Evolutionary conservation across 805 yeast genomes (phyloP).

Genomic region (Phaffomyces thermotolerans): DNA sequence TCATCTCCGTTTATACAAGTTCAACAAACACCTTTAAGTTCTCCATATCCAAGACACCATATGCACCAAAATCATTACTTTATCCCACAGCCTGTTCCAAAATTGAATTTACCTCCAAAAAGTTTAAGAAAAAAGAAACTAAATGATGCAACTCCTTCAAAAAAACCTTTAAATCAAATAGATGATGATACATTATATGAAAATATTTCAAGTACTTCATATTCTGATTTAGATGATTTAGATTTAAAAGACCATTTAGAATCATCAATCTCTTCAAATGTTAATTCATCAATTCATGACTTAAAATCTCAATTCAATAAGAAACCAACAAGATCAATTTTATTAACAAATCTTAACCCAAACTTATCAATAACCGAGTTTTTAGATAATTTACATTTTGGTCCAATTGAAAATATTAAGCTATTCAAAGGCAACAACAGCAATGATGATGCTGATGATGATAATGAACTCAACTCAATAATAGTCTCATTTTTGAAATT

Average conservation of each 20-base stretch:
- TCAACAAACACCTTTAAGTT: constrained; percentile 29
- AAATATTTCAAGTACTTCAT: background rate
- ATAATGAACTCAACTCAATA: constrained; percentile 19
- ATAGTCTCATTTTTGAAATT: constrained; percentile 23
- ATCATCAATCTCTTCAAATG: constrained; percentile 3
- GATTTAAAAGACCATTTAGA: background rate
- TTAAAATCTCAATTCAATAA: constrained; percentile 1
- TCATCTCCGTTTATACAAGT: constrained; percentile 50
- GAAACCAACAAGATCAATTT: constrained; percentile 21
- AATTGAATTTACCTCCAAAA: constrained; percentile 17
- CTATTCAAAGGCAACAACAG: constrained; percentile 25
- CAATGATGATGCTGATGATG: constrained; percentile 23
- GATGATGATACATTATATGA: background rate
- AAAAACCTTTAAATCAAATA: background rate
- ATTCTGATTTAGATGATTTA: background rate
- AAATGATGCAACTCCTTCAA: constrained; percentile 2
- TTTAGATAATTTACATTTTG: constrained; percentile 42
- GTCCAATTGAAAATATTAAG: constrained; percentile 56
- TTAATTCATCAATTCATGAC: constrained; percentile 1
- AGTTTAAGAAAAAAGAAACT: background rate
- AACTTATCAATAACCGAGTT: constrained; percentile 23
- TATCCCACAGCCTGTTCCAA: constrained; percentile 17
- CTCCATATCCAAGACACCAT: constrained; percentile 14
- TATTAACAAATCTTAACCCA: constrained; percentile 17
- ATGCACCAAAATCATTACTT: constrained; percentile 7